These are phyloP conservation scores for Hymenoscyphus fraxineus DNA, from an alignment of 2,329 filamentous ascomycete species.

Conservation along the genomic window DNA sequence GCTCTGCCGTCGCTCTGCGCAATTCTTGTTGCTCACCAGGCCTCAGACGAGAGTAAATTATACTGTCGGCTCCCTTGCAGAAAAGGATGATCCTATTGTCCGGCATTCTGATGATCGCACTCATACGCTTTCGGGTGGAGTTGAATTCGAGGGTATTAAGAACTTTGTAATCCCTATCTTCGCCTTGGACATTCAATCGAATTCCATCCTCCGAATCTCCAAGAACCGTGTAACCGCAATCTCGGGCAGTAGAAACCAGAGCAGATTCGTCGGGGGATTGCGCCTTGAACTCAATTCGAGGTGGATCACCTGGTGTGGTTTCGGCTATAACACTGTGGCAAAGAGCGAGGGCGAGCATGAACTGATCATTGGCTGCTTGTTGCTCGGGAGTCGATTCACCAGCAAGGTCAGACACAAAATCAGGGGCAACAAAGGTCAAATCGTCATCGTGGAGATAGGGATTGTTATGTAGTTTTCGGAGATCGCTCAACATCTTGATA, in stretches of 20 bases:
- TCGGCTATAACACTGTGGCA: constrained; percentile 97
- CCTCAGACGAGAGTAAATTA: constrained; percentile 90
- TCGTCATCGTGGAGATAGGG: constrained; percentile 87
- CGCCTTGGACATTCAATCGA: constrained; percentile 79
- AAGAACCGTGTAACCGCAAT: constrained; percentile 91
- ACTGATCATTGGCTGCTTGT: constrained; percentile 72
- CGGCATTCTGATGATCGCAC: constrained; percentile 92
- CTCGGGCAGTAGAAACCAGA: constrained; percentile 86
- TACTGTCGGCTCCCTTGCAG: constrained; percentile 96
- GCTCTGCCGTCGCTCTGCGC: constrained; percentile 78
- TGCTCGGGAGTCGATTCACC: constrained; percentile 76
- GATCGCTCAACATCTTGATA: constrained; percentile 63
- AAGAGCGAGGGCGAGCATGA: constrained; percentile 93
- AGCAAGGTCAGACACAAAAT: constrained; percentile 78
- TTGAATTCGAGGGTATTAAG: constrained; percentile 98
- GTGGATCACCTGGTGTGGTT: constrained; percentile 80
- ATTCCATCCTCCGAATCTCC: constrained; percentile 77
- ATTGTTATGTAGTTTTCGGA: constrained; percentile 80
- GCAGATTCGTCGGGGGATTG: constrained; percentile 97
- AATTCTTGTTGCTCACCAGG: constrained; percentile 82
- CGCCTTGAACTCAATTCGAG: constrained; percentile 90
- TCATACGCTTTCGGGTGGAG: constrained; percentile 95
- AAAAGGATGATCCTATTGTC: constrained; percentile 84
- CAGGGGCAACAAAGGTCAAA: constrained; percentile 86
- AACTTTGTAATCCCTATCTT: constrained; percentile 79